Evolutionary conservation across 768 basidiomycete species (phyloP).

Genomic region (Hygrocybe punicea): DNA sequence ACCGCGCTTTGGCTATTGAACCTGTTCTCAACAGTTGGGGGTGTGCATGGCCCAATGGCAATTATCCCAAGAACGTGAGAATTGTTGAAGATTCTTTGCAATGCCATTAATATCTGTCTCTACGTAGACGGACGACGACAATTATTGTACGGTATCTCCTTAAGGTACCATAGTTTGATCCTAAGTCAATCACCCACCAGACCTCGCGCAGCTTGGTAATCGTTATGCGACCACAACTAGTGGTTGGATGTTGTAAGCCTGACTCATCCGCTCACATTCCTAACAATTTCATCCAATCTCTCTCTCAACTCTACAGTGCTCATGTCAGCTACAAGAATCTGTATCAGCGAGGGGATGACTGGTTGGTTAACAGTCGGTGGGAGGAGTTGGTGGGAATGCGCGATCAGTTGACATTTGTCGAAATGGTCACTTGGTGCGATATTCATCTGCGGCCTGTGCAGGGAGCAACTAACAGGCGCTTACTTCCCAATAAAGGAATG

Average conservation of each 20-base stretch:
- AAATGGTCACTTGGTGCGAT: slow-evolving; percentile 64
- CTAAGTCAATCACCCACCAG: slow-evolving; percentile 21
- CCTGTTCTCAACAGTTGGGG: slow-evolving; percentile 44
- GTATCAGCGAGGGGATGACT: slow-evolving; percentile 64
- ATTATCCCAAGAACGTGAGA: slow-evolving; percentile 42
- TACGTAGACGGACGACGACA: slow-evolving; percentile 42
- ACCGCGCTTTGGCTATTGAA: background rate
- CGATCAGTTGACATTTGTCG: slow-evolving; percentile 50
- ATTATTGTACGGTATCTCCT: slow-evolving; percentile 40
- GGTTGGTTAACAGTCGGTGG: slow-evolving; percentile 68
- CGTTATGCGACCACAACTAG: slow-evolving; percentile 47
- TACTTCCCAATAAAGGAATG: slow-evolving; percentile 48
- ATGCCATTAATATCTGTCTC: background rate
- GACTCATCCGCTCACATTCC: background rate
- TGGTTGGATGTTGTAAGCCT: slow-evolving; percentile 45
- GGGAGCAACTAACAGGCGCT: background rate
- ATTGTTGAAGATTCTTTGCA: background rate
- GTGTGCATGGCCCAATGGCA: slow-evolving; percentile 57
- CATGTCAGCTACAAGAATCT: slow-evolving; percentile 62
- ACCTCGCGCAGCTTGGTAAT: slow-evolving; percentile 41
- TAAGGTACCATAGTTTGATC: background rate
- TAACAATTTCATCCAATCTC: background rate
- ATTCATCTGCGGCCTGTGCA: background rate
- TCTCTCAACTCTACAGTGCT: slow-evolving; percentile 32
- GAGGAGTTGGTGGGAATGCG: slow-evolving; percentile 62